Evolutionary conservation across 1,284 basidiomycete genomes (phyloP).

Genomic region (Leccinum fallax): DNA sequence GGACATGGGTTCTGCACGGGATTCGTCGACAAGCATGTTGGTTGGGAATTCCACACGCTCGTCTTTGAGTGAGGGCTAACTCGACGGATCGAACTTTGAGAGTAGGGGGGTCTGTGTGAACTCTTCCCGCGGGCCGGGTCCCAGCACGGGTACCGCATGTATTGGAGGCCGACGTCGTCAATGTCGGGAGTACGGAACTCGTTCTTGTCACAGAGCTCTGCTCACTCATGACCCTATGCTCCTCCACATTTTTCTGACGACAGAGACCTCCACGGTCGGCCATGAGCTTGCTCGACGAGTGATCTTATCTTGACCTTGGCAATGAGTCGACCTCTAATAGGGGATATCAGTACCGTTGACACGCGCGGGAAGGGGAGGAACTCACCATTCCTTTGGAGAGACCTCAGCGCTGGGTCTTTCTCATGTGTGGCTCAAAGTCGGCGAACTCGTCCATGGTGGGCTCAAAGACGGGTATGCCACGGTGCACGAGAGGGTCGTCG

Average conservation of each 20-base stretch:
- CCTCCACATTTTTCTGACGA: conserved; percentile 90
- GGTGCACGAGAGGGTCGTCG: conserved; percentile 81
- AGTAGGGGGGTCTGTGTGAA: conserved; percentile 16
- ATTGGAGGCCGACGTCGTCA: conserved; percentile 61
- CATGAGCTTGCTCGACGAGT: conserved; percentile 93
- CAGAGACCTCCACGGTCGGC: conserved; percentile 83
- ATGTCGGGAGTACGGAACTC: conserved; percentile 70
- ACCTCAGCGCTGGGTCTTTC: conserved; percentile 83
- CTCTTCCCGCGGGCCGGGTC: conserved; percentile 22
- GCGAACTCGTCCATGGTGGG: conserved; percentile 86
- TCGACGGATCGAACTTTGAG: conserved; percentile 27
- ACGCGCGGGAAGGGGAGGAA: conserved; percentile 12
- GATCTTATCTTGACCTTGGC: conserved; percentile 79
- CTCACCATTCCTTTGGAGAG: conserved; percentile 84
- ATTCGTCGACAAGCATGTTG: conserved; percentile 4
- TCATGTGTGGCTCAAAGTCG: conserved; percentile 68
- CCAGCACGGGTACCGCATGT: conserved; percentile 41
- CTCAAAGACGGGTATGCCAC: conserved; percentile 93
- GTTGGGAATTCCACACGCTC: conserved; percentile 37
- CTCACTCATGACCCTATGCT: conserved; percentile 83
- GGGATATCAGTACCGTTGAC: conserved; percentile 4
- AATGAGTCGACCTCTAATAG: conserved; percentile 61
- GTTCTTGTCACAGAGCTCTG: conserved; percentile 64
- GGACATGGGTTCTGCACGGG: not conserved
- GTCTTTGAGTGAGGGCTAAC: conserved; percentile 27